A percentile compares a stretch with the other conserved stretches of the same genome.
Evolutionary conservation across 768 basidiomycete genomes (phyloP).

Genomic region (Lepiota venenata): DNA sequence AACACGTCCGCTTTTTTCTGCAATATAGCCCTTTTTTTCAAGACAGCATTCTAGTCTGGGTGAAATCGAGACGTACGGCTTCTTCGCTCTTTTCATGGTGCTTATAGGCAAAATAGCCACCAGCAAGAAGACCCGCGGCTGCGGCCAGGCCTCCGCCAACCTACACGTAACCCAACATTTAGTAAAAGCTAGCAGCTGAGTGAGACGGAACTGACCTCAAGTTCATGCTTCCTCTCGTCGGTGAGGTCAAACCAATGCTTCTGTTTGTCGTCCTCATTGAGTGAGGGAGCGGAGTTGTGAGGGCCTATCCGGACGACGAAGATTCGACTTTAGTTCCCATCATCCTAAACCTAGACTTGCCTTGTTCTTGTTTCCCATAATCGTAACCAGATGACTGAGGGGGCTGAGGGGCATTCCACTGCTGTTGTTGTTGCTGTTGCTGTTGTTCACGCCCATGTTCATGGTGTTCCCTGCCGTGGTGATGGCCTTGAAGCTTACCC

Average conservation of each 20-base stretch:
- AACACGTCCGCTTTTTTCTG: conserved; percentile 48
- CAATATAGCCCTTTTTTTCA: no score
- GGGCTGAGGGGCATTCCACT: neutral
- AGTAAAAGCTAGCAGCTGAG: neutral
- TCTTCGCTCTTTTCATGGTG: conserved; percentile 54
- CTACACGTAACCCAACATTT: conserved; percentile 29
- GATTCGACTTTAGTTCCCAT: neutral
- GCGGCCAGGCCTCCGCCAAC: conserved; percentile 61
- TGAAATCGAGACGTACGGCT: conserved; percentile 35
- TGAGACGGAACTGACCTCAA: neutral
- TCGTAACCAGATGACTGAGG: conserved; percentile 3
- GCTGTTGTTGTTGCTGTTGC: no score
- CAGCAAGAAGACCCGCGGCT: conserved; percentile 50
- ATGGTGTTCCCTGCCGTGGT: conserved; percentile 11
- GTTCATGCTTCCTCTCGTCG: neutral
- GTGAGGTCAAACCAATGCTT: conserved; percentile 50
- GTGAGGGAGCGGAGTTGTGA: conserved; percentile 11
- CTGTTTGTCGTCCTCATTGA: conserved; percentile 40
- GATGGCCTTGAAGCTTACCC: conserved; percentile 39
- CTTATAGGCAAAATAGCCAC: conserved; percentile 49
- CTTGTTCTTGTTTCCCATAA: conserved; percentile 12
- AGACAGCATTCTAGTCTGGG: neutral
- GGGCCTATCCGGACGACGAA: conserved; percentile 17
- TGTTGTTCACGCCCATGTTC: conserved; percentile 24
- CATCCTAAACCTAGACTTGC: neutral